phyloP scores from a whole-genome alignment of 2,329 filamentous ascomycete genomes.

The Teratosphaeria nubilosa region DNA sequence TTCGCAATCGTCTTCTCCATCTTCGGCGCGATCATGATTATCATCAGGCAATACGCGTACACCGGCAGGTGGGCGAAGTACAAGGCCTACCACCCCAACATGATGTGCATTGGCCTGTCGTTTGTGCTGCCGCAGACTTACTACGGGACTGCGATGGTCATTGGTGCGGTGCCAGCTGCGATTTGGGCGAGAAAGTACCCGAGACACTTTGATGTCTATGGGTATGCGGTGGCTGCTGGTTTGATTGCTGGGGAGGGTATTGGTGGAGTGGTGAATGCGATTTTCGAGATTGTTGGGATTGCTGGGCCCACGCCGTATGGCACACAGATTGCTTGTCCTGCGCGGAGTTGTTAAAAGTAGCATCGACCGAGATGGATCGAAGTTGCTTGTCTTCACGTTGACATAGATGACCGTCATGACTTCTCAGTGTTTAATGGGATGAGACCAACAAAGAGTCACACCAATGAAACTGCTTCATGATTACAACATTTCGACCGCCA shows the following conservation, averaged over 20 bases:
- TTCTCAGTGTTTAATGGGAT: too few relatives aligned
- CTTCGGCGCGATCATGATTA: conserved; percentile 42
- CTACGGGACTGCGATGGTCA: conserved; percentile 49
- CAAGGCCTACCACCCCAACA: conserved; percentile 49
- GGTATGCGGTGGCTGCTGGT: conserved; percentile 50
- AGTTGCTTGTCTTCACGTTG: too few relatives aligned
- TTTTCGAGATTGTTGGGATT: conserved; percentile 38
- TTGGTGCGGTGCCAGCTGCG: conserved; percentile 44
- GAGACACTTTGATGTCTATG: conserved; percentile 45
- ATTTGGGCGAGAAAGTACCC: conserved; percentile 47
- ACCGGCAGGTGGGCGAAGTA: conserved; percentile 45
- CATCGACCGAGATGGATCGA: not conserved
- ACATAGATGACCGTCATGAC: too few relatives aligned
- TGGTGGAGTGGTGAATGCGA: conserved; percentile 52
- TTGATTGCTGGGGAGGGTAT: conserved; percentile 55
- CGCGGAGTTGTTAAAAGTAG: conserved; percentile 18
- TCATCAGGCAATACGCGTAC: conserved; percentile 47
- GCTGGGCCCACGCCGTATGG: conserved; percentile 32
- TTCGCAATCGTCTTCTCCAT: conserved; percentile 48
- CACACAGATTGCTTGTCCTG: conserved; percentile 33
- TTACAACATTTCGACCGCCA: not conserved
- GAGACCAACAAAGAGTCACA: too few relatives aligned
- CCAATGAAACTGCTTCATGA: not conserved
- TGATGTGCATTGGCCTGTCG: conserved; percentile 50
- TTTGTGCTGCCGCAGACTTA: conserved; percentile 49